These are phyloP conservation scores for Penicillium sumatraense DNA, from an alignment of 2,329 filamentous ascomycete species.

Conservation along the genomic window DNA sequence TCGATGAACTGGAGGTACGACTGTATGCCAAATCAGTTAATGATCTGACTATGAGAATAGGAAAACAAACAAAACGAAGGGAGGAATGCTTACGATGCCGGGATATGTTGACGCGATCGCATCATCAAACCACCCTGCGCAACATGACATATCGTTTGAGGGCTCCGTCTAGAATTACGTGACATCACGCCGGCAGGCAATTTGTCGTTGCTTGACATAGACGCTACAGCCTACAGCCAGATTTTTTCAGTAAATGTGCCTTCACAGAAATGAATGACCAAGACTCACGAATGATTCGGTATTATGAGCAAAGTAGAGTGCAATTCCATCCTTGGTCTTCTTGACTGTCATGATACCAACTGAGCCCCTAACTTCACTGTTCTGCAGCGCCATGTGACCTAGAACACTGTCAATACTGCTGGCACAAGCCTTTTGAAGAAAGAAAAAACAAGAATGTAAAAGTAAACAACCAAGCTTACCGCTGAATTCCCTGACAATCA, in stretches of 20 bases:
- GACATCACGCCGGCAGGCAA: constrained; percentile 87
- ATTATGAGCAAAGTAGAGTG: constrained; percentile 94
- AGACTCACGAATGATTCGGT: constrained; percentile 74
- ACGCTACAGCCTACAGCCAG: constrained; percentile 69
- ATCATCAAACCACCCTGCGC: constrained; percentile 51
- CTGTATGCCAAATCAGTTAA: no score
- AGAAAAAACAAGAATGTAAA: background rate
- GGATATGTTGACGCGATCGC: constrained; percentile 14
- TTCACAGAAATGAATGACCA: background rate
- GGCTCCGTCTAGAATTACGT: constrained; percentile 56
- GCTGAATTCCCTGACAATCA: constrained; percentile 91
- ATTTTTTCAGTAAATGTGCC: constrained; percentile 1
- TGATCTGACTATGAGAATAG: no score
- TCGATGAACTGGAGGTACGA: background rate
- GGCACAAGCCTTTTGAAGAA: no score
- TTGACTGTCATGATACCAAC: constrained; percentile 93
- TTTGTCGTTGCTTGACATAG: constrained; percentile 79
- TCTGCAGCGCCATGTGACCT: constrained; percentile 78
- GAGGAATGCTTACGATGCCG: background rate
- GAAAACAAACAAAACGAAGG: background rate
- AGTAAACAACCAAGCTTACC: no score
- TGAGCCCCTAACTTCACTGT: constrained; percentile 80
- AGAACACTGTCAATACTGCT: constrained; percentile 10
- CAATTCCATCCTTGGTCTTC: constrained; percentile 74
- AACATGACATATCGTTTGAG: constrained; percentile 40